Evolutionary conservation across 805 yeast genomes (phyloP).

Genomic region (Saturnispora halmiae): DNA sequence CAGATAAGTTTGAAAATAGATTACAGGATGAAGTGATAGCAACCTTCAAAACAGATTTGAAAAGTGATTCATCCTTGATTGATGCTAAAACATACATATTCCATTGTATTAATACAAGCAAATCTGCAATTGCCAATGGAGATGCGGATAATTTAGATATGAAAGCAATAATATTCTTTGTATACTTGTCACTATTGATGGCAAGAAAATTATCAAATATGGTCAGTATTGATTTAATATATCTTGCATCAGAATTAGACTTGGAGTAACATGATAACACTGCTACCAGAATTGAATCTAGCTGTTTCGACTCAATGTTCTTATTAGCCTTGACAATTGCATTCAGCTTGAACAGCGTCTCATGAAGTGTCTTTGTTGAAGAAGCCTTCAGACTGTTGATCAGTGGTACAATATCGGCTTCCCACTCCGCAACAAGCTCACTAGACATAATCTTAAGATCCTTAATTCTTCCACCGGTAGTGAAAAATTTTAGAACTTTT

Average conservation of each 20-base stretch:
- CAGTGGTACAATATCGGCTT: constrained; percentile 13
- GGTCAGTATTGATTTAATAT: constrained; percentile 30
- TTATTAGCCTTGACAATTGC: constrained; percentile 21
- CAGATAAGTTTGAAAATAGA: constrained; percentile 28
- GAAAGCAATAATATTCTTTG: constrained; percentile 31
- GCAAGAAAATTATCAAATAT: constrained; percentile 33
- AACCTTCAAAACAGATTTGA: constrained; percentile 17
- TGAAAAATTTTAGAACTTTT: constrained; percentile 3
- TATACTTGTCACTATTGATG: constrained; percentile 26
- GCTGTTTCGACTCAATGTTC: constrained; percentile 16
- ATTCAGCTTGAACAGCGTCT: constrained; percentile 28
- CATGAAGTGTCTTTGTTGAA: constrained; percentile 29
- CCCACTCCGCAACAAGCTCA: constrained; percentile 11
- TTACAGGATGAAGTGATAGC: constrained; percentile 28
- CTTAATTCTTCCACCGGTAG: neutral
- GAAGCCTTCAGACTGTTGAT: constrained; percentile 24
- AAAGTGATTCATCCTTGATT: constrained; percentile 18
- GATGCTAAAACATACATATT: constrained; percentile 30
- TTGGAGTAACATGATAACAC: constrained; percentile 41
- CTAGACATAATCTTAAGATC: constrained; percentile 9
- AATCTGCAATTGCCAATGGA: constrained; percentile 45
- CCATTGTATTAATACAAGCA: constrained; percentile 54
- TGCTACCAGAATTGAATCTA: constrained; percentile 26
- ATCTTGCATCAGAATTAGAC: constrained; percentile 40
- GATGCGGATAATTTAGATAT: constrained; percentile 28